Base-by-base conservation (phyloP, 2,329 filamentous ascomycete species). In the Pseudogymnoascus sp. region DNA sequence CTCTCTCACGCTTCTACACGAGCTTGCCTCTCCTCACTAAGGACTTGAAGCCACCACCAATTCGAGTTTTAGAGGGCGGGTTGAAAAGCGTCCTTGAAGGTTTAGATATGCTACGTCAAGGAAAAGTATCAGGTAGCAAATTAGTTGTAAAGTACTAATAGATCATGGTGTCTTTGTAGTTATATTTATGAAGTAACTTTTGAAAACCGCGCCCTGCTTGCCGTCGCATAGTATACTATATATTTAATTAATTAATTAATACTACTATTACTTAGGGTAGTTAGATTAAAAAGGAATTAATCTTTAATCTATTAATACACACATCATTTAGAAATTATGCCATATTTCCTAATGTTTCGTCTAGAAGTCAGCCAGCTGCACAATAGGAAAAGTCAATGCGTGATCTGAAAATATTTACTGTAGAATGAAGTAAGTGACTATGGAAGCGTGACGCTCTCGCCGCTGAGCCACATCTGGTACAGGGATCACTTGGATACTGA, bases 91-190 rank as follows among this genome's bases (percentile, higher is more conserved):
- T 68, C 12, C 28, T 58, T 8, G 62, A 39, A 0, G 67, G 65
- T 3, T 20, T 70, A 30, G 65, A 65, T 25, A 59, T 62, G 41
- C 57, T 70, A 6, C 64, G 68, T 8, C 20, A 61, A 15, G 64
- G 64, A 5, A 66, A 68, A 57, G 68, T 68, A 1, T 66, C 66
- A 1, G 68, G 67, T 2, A 59, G 38, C 15, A 70, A 70, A 57
- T 39, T 69, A 11, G 67, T 66, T 9, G 63, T 65, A 18, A 66
- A 53, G 62, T 58, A 64, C 47, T 60, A 28, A 60, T 60, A 47
- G 15, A 39, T 39, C 37, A 18, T 4, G n/a, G 20, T 18, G 15
- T 20, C n/a, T 39, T 39, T 39, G 37, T 39, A 39, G 9, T 39
- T 39, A 18, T 39, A 39, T 39, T 2, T 39, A 18, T 39, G 12